Conservation (phyloP, 345 rosid genomes). For the Boechera divaricarpa region DNA sequence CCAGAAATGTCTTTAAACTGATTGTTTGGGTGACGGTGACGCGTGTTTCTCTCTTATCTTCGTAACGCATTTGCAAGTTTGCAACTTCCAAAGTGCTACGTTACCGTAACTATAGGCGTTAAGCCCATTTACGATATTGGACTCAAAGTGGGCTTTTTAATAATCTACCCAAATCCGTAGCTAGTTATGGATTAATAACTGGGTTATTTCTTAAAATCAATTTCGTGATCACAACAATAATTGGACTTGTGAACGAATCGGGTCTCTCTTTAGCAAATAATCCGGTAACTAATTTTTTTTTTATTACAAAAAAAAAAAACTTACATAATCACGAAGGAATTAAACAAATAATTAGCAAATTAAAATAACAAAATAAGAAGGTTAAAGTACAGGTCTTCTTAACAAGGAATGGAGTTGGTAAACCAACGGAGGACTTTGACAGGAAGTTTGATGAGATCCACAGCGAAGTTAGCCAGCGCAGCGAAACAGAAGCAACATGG, state of each 20-base stretch:
- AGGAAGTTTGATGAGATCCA: constrained; percentile 73
- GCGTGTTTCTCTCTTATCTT: neutral
- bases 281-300: too few relatives aligned
- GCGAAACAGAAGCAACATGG: constrained; percentile 82
- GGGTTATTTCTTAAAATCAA: too few relatives aligned
- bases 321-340: neutral
- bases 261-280: too few relatives aligned
- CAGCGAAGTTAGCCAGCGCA: constrained; percentile 68
- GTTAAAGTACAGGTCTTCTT: neutral
- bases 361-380: neutral
- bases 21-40: constrained; percentile 17
- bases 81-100: neutral
- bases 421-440: constrained; percentile 69
- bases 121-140: neutral
- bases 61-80: neutral
- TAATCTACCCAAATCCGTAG: too few relatives aligned
- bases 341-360: neutral
- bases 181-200: too few relatives aligned
- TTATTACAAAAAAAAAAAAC: too few relatives aligned
- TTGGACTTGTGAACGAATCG: too few relatives aligned
- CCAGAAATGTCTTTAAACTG: constrained; percentile 37
- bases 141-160: neutral
- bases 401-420: constrained; percentile 79
- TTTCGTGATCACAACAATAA: too few relatives aligned
- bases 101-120: neutral